A percentile compares a stretch with the other conserved stretches of the same genome.
These are phyloP conservation scores for Inonotus obliquus DNA, from an alignment of 1,284 basidiomycete species.

Conservation along the genomic window DNA sequence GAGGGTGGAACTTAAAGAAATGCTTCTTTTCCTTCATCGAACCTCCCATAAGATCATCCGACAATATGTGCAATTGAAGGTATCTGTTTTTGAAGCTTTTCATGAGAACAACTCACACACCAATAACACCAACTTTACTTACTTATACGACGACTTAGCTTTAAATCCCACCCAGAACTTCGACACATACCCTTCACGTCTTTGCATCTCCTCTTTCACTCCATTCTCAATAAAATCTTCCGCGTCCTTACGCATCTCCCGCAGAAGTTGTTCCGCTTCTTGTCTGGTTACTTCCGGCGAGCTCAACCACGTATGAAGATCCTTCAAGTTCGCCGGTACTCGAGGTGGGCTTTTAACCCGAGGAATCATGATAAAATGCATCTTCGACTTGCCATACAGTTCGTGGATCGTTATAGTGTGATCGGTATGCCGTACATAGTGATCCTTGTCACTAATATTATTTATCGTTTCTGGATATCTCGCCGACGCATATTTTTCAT, in stretches of 20 bases:
- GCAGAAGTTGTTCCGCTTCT: slow-evolving; percentile 49
- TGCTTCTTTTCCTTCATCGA: slow-evolving; percentile 88
- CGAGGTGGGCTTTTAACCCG: slow-evolving; percentile 36
- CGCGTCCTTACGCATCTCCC: slow-evolving; percentile 54
- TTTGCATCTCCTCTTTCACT: slow-evolving; percentile 80
- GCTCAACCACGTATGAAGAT: slow-evolving; percentile 8
- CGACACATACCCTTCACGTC: slow-evolving; percentile 78
- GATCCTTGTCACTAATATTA: slow-evolving; percentile 47
- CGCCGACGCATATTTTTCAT: slow-evolving; percentile 42
- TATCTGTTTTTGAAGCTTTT: slow-evolving; percentile 62
- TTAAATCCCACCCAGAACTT: slow-evolving; percentile 84
- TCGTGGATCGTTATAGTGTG: slow-evolving; percentile 77
- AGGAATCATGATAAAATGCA: slow-evolving; percentile 80
- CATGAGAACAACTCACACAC: background rate
- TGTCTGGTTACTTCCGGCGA: slow-evolving; percentile 37
- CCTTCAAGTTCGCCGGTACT: slow-evolving; percentile 6
- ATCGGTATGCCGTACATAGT: slow-evolving; percentile 57
- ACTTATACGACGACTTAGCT: slow-evolving; percentile 74
- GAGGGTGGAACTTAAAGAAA: slow-evolving; percentile 91
- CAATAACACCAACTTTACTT: slow-evolving; percentile 27
- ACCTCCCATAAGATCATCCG: slow-evolving; percentile 72
- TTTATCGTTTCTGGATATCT: slow-evolving; percentile 35
- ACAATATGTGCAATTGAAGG: slow-evolving; percentile 84
- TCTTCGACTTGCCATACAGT: slow-evolving; percentile 79
- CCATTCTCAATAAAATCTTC: slow-evolving; percentile 43